phyloP scores from a whole-genome alignment of 2,329 filamentous ascomycete genomes.

The Phialophora macrospora region DNA sequence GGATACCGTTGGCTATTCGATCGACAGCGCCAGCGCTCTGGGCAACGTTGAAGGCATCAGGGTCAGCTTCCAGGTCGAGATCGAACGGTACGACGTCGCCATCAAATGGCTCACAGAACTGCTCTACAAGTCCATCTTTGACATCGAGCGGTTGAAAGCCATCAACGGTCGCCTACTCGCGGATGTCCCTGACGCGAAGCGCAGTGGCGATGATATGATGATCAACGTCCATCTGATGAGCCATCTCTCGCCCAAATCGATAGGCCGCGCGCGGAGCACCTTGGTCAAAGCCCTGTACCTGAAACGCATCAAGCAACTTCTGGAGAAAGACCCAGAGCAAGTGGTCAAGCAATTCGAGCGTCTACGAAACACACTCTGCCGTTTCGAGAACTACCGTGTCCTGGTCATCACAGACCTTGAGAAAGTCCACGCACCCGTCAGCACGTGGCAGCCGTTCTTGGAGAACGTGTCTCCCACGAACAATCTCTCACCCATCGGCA shows the following conservation, averaged over 20 bases:
- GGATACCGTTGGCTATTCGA: conserved; percentile 83
- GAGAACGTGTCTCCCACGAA: conserved; percentile 57
- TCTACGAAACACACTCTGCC: conserved; percentile 76
- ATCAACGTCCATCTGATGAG: conserved; percentile 72
- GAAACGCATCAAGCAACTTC: conserved; percentile 78
- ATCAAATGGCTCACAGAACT: conserved; percentile 84
- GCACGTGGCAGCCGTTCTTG: conserved; percentile 73
- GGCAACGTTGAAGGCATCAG: conserved; percentile 81
- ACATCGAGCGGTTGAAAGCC: conserved; percentile 67
- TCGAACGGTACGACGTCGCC: conserved; percentile 80
- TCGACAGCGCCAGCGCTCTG: conserved; percentile 70
- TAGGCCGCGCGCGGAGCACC: conserved; percentile 76
- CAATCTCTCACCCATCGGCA: conserved; percentile 71
- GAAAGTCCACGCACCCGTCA: conserved; percentile 74
- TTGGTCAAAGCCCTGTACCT: conserved; percentile 88
- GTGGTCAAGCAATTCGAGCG: conserved; percentile 79
- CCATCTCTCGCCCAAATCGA: conserved; percentile 76
- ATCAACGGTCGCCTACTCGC: conserved; percentile 81
- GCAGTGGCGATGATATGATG: conserved; percentile 71
- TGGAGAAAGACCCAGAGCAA: conserved; percentile 74
- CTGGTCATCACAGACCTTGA: conserved; percentile 81
- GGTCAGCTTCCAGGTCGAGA: conserved; percentile 83
- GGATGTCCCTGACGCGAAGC: conserved; percentile 90
- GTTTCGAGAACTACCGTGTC: conserved; percentile 81
- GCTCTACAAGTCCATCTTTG: conserved; percentile 88